Base-by-base conservation (phyloP, 331 rosid species). In the Malus hybrid region DNA sequence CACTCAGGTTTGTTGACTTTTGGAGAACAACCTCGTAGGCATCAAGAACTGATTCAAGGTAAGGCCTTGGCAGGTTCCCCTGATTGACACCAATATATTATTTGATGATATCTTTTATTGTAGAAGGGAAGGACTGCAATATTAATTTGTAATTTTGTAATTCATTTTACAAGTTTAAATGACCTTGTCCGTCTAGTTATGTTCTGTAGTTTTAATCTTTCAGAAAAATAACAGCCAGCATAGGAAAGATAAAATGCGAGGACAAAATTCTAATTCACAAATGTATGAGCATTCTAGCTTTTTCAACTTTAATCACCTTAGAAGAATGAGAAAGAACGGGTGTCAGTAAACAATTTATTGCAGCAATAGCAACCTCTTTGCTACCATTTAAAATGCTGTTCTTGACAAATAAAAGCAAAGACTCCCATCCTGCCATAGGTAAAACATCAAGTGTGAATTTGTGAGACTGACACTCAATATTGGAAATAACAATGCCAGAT, bases 301-400 rank as follows among this genome's bases (percentile, higher is more conserved):
- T 54, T 60, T 73, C 27, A 69, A 50, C 34, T 67, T 22, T 66
- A 65, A 71, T 68, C 85, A 94, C 99, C 99, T 94, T 94, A 5
- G 80, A 85, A 42, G 97, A 92, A 82, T 94, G 97, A 56, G 97
- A 90, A 82, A 87, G 83, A 77, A 92, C 86, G 77, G 93, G 86
- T 78, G 90, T 92, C 87, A 91, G 97, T 82, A 94, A 87, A 80
- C 97, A 94, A 79, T 77, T 87, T 80, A 94, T 86, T 84, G 97
- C 97, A 29, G 99, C 99, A 83, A 94, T 91, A 61, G 99, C 90
- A 73, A 92, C 97, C 87, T 94, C 99, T 86, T 92, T 91, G 79
- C 97, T 94, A 20, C 91, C 92, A 78, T 87, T 85, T 75, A 84
- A 78, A 80, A 85, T 86, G 83, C 97, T 94, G 79, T 85, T 92